A percentile compares a stretch with the other conserved stretches of the same genome.
Evolutionary conservation across 1,284 basidiomycete species (phyloP).

Genomic region (Pholiota adiposa): DNA sequence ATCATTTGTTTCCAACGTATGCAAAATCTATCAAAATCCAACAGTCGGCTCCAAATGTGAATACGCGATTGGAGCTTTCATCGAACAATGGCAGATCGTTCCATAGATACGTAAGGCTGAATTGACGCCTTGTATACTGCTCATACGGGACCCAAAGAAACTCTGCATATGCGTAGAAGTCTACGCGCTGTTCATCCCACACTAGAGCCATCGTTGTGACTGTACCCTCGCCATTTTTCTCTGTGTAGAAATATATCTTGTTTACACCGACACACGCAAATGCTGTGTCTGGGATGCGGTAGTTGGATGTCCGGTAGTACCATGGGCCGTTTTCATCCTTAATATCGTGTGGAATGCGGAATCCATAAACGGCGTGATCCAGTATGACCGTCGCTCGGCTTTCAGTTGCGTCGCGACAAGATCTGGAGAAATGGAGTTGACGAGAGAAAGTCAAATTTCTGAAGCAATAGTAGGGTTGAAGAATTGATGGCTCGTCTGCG

Average conservation of each 20-base stretch:
- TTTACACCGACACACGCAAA: neutral
- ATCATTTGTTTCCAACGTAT: neutral
- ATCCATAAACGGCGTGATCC: neutral
- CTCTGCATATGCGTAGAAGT: too few relatives aligned
- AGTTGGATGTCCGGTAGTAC: neutral
- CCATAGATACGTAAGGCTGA: neutral
- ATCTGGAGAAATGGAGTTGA: neutral
- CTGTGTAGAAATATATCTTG: neutral
- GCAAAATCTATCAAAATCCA: neutral
- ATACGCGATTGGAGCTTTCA: neutral
- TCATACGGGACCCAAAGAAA: neutral
- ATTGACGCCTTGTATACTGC: too few relatives aligned
- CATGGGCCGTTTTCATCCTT: neutral
- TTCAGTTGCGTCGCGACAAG: neutral
- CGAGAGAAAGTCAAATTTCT: neutral
- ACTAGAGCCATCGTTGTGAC: too few relatives aligned
- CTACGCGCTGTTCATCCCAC: too few relatives aligned
- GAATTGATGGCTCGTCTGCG: too few relatives aligned
- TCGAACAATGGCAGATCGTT: neutral
- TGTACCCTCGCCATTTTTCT: too few relatives aligned
- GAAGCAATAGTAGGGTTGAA: neutral
- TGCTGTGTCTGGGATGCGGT: neutral
- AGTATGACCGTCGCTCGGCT: neutral
- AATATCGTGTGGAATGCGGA: neutral
- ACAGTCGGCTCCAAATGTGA: neutral